A percentile compares a stretch with the other conserved stretches of the same genome.
phyloP scores from a whole-genome alignment of 768 basidiomycete species.

The Erythrobasidium yunnanense region DNA sequence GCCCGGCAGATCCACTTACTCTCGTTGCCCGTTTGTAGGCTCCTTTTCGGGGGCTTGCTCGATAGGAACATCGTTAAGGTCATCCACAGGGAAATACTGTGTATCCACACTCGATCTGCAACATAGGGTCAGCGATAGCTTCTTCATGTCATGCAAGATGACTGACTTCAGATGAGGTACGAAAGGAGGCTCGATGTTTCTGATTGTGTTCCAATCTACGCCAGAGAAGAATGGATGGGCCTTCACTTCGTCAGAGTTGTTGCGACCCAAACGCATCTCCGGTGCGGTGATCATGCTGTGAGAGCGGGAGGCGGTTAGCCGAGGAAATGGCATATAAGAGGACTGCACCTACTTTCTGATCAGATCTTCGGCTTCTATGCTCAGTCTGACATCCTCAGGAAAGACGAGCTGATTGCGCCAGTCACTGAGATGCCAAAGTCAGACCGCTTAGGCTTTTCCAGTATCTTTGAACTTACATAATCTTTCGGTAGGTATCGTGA shows the following conservation, averaged over 20 bases:
- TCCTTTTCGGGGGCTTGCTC: slow-evolving; percentile 40
- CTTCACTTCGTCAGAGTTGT: slow-evolving; percentile 69
- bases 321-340: slow-evolving; percentile 4
- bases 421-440: too few species aligned
- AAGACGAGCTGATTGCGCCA: slow-evolving; percentile 78
- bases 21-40: slow-evolving; percentile 10
- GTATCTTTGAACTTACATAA: slow-evolving; percentile 56
- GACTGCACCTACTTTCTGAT: slow-evolving; percentile 58
- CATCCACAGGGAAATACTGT: slow-evolving; percentile 38
- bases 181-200: slow-evolving; percentile 85
- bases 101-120: slow-evolving; percentile 20
- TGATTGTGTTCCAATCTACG: slow-evolving; percentile 81
- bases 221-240: slow-evolving; percentile 83
- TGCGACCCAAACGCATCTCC: slow-evolving; percentile 55
- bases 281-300: slow-evolving; percentile 61
- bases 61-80: slow-evolving; percentile 44
- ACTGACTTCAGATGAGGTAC: slow-evolving; percentile 62
- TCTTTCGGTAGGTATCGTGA: slow-evolving; percentile 95
- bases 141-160: background rate
- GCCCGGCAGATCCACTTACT: background rate
- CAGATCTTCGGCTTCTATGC: slow-evolving; percentile 79
- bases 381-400: slow-evolving; percentile 88
- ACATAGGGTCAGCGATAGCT: background rate
- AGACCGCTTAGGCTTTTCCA: slow-evolving; percentile 96
- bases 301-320: too few species aligned